phyloP scores from a whole-genome alignment of 2,329 filamentous ascomycete species.

The Penicillium janthinellum region DNA sequence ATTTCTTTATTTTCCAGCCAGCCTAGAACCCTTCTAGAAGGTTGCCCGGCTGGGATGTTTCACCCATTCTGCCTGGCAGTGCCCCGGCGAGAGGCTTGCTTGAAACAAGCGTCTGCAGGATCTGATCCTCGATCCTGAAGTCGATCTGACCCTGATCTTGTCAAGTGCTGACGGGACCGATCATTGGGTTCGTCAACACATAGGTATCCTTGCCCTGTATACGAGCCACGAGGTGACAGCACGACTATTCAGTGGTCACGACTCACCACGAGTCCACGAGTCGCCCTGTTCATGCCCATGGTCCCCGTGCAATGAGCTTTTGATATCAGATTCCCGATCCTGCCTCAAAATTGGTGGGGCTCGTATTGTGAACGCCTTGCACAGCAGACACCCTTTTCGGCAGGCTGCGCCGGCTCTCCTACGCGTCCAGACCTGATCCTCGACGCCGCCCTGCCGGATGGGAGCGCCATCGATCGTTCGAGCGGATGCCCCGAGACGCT shows the following conservation, averaged over 20 bases:
- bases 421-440: not conserved
- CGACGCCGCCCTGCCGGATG: not conserved
- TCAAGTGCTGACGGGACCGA: not conserved
- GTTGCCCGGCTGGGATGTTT: constrained; percentile 7
- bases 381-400: not conserved
- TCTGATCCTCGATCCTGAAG: not conserved
- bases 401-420: not conserved
- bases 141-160: not conserved
- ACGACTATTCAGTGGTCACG: not conserved
- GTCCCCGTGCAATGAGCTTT: not conserved
- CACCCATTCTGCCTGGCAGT: not conserved
- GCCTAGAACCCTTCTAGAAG: constrained; percentile 10
- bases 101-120: not conserved
- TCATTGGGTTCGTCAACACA: no score
- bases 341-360: not conserved
- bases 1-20: not conserved
- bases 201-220: no score
- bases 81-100: not conserved
- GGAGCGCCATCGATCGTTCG: not conserved
- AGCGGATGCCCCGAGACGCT: not conserved
- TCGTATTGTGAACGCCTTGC: not conserved
- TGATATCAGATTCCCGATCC: not conserved
- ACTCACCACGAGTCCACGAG: not conserved
- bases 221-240: not conserved
- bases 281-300: not conserved